Evolutionary conservation across 108 stramenopile species (phyloP), one percentile per base, ranked within the genome.

Genomic region (Fragilariopsis cylindrus): DNA sequence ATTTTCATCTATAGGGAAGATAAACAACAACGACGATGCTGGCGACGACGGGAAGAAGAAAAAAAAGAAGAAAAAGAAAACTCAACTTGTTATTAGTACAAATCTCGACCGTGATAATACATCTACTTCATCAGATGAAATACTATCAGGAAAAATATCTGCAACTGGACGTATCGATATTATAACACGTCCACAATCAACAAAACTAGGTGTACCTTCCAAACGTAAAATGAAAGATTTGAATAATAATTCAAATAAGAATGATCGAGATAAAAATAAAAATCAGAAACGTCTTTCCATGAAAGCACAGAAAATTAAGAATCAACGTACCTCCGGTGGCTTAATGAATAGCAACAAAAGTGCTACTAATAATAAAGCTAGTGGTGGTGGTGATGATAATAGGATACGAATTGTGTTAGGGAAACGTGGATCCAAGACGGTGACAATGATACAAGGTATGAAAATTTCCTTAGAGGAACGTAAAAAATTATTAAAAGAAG

Each of bases 371-470:
- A 11, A 15, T 21, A 21, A 21, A 1, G 30, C 5, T 21, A n/a
- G n/a, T n/a, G 56, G 19, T 6, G 5, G 9, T 0, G 6, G 6
- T 1, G 57, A 8, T 16, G 57, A 57, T 21, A 4, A 57, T 16
- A 7, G 0, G 19, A 21, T 57, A 7, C 57, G 57, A 7, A 57
- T 57, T 21, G 57, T 21, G 7, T 21, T 21, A 16, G 57, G 19
- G 13, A 57, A n/a, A 21, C 57, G 57, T 7, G 57, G 57, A 7
- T 57, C 57, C 0, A 57, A 57, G 57, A 57, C 4, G 3, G 57
- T 57, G 57, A 57, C 57, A 21, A 57, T 57, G 57, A 21, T 57
- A 16, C 57, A 57, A 21, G 57, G 57, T 21, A 57, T 57, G 57
- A 21, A 7, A 6, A 3, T 21, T 0, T 8, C 57, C 1, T 21